Conservation (phyloP, 139 green algal species). For the Asterochloris sp. region DNA sequence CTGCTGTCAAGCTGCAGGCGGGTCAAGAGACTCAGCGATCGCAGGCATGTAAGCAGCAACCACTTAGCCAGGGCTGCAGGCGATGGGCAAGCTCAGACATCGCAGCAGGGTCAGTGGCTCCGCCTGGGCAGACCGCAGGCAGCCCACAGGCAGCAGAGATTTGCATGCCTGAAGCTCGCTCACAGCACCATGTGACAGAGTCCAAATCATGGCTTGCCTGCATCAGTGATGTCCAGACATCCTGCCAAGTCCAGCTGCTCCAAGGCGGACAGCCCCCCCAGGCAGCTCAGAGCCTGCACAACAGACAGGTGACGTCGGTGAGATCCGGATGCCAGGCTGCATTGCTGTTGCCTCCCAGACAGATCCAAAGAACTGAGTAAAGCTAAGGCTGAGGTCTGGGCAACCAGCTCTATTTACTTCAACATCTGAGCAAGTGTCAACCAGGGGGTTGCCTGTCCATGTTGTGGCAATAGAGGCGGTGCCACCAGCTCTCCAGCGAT, state of each 20-base stretch:
- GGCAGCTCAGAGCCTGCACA: too few species aligned
- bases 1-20: too few species aligned
- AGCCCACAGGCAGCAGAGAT: too few species aligned
- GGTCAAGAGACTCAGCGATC: too few species aligned
- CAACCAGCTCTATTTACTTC: not conserved
- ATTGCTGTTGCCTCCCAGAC: not conserved
- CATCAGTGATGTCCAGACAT: slow-evolving; percentile 33
- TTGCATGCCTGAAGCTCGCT: too few species aligned
- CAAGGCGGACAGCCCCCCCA: slow-evolving; percentile 19
- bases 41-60: too few species aligned
- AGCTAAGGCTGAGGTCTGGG: not conserved
- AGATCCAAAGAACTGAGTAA: not conserved
- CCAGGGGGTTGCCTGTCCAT: not conserved
- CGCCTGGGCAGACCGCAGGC: too few species aligned
- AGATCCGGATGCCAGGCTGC: not conserved
- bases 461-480: not conserved
- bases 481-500: not conserved
- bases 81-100: too few species aligned
- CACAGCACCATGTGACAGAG: too few species aligned
- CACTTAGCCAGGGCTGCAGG: too few species aligned
- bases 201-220: slow-evolving; percentile 1
- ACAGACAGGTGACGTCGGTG: too few species aligned
- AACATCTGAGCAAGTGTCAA: not conserved
- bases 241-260: slow-evolving; percentile 37
- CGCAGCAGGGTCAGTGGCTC: too few species aligned